Percentiles rank a stretch among this genome's conserved stretches.
Evolutionary conservation across 306 rosid genomes (phyloP).

Genomic region (Arachis stenosperma): DNA sequence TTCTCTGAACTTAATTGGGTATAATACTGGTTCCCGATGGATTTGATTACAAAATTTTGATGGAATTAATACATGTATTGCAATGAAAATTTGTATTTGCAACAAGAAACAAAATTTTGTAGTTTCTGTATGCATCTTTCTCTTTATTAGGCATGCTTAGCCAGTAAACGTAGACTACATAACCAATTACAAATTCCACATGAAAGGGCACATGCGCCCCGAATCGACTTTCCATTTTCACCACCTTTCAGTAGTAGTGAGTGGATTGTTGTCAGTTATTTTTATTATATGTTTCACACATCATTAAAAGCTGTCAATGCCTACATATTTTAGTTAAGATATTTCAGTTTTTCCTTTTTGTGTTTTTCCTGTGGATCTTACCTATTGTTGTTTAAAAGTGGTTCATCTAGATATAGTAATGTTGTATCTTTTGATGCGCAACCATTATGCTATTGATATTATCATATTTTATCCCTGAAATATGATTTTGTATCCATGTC

Average conservation of each 20-base stretch:
- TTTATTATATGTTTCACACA: conserved; percentile 8
- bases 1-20: background rate
- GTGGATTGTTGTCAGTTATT: conserved; percentile 7
- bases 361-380: conserved; percentile 13
- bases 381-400: conserved; percentile 10
- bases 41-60: conserved; percentile 11
- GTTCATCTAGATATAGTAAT: conserved; percentile 19
- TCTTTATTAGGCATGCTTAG: conserved; percentile 17
- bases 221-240: conserved; percentile 19
- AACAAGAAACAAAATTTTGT: background rate
- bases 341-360: conserved; percentile 21
- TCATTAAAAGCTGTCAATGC: conserved; percentile 21
- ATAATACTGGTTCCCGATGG: conserved; percentile 10
- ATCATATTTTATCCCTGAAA: background rate
- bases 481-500: conserved; percentile 6
- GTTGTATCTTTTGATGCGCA: conserved; percentile 4
- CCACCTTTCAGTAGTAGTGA: conserved; percentile 2
- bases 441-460: background rate
- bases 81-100: conserved; percentile 5
- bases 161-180: background rate
- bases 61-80: background rate
- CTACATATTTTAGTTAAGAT: conserved; percentile 6
- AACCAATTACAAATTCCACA: background rate
- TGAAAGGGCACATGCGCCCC: background rate
- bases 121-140: conserved; percentile 8